Conservation (phyloP, 441 rosid species). For the Euphorbia neoarborescens region DNA sequence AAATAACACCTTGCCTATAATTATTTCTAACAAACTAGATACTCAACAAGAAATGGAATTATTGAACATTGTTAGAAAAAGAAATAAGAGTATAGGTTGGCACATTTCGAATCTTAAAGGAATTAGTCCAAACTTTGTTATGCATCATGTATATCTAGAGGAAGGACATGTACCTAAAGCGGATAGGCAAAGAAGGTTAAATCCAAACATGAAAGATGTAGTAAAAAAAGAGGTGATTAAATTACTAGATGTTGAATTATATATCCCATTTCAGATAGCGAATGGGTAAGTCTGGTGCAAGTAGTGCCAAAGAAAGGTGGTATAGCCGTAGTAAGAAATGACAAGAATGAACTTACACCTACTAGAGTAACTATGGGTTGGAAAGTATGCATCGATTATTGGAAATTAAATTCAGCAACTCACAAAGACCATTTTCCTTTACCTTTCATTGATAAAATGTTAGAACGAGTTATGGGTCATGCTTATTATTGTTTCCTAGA, state of each 20-base stretch:
- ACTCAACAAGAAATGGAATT: too few relatives aligned
- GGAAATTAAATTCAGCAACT: not conserved
- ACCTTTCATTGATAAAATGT: not conserved
- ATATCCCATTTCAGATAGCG: not conserved
- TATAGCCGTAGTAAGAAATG: not conserved
- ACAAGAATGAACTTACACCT: not conserved
- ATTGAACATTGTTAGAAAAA: too few relatives aligned
- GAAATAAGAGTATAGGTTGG: too few relatives aligned
- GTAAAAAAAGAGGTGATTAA: too few relatives aligned
- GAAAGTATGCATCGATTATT: too few relatives aligned
- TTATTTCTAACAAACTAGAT: too few relatives aligned
- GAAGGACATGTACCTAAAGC: not conserved
- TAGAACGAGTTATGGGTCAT: too few relatives aligned
- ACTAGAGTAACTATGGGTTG: not conserved
- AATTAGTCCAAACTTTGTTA: not conserved
- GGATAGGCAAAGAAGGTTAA: not conserved
- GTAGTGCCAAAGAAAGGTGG: not conserved
- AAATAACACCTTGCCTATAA: too few relatives aligned
- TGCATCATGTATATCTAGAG: not conserved
- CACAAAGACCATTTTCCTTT: not conserved
- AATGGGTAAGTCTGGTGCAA: not conserved
- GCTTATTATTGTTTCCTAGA: too few relatives aligned
- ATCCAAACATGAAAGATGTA: too few relatives aligned
- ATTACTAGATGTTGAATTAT: not conserved
- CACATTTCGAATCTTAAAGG: too few relatives aligned